phyloP scores from a whole-genome alignment of 768 basidiomycete genomes.

The Boletellus ananas region DNA sequence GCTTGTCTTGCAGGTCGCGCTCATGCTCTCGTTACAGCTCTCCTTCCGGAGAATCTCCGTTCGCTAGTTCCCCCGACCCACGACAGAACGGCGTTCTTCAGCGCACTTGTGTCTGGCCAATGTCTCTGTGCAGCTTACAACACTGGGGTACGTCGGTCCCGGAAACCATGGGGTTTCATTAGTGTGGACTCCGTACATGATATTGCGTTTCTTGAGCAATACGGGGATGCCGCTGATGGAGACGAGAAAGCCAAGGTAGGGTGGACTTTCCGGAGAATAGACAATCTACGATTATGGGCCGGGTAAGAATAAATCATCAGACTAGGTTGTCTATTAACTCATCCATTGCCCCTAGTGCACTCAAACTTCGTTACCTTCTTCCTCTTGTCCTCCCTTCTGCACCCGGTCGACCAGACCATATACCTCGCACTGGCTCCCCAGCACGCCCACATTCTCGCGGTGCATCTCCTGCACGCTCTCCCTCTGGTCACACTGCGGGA shows the following conservation, averaged over 20 bases:
- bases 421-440: constrained; percentile 22
- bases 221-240: constrained; percentile 32
- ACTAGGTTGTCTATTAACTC: neutral
- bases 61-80: constrained; percentile 33
- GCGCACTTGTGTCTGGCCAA: constrained; percentile 68
- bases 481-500: constrained; percentile 6
- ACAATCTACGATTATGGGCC: constrained; percentile 82
- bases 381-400: constrained; percentile 57
- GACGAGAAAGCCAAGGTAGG: constrained; percentile 51
- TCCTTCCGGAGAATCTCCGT: constrained; percentile 58
- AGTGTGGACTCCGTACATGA: constrained; percentile 76
- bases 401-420: constrained; percentile 27
- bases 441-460: constrained; percentile 17
- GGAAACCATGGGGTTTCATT: constrained; percentile 87
- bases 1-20: constrained; percentile 49
- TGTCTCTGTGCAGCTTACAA: constrained; percentile 82
- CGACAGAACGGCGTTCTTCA: constrained; percentile 42
- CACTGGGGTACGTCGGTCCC: constrained; percentile 70
- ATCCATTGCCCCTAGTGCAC: constrained; percentile 46
- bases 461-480: constrained; percentile 23
- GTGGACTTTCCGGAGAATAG: constrained; percentile 84
- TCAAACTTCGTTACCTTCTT: constrained; percentile 79
- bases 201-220: constrained; percentile 61
- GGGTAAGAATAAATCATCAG: constrained; percentile 50
- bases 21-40: constrained; percentile 54